Base-by-base conservation (phyloP, 306 rosid genomes). In the Casuarina glauca region DNA sequence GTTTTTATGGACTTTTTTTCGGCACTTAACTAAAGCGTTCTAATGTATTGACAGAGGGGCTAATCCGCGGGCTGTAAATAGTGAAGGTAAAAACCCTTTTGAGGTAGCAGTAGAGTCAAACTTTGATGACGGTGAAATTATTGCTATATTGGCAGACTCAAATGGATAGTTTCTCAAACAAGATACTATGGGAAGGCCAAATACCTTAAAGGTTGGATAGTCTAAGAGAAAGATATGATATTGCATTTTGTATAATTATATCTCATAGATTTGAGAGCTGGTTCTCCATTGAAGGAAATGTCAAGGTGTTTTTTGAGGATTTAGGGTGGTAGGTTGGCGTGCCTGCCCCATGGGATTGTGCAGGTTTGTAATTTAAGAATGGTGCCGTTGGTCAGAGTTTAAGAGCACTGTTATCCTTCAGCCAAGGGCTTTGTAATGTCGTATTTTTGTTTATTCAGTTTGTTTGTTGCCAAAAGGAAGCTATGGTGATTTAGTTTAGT, bases 41-140 rank as follows among this genome's bases (percentile, higher is more conserved):
- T 12, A 7, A 36, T 71, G 52, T 71, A 72, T 79, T 69, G 82
- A 82, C 94, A 96, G 99, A 91, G 98, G 99, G 54, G 98, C 96
- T 4, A 90, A 96, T 88, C 96, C 96, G 79, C 90, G 88, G 74
- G 94, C 91, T 44, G 88, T 88, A 51, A 89, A 91, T 66, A 93
- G 90, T 62, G 90, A 88, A 60, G 98, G 99, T 70, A 96, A 93
- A 93, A 96, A 89, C 36, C 90, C 97, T 2, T 69, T 90, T 36
- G 91, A 90, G 80, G 86, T 91, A 44, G 96, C 94, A 63, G 78
- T 88, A 12, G 93, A 90, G 81, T 85, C 90, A 10, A 96, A 93
- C 81, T 87, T 84, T 3, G 89, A 86, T 12, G 93, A 96, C 75
- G 71, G 77, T 42, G 93, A 87, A 76, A 74, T 93, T 82, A 88